These are phyloP conservation scores for Monosporascus sp. DNA, from an alignment of 2,329 filamentous ascomycete genomes.

Conservation along the genomic window DNA sequence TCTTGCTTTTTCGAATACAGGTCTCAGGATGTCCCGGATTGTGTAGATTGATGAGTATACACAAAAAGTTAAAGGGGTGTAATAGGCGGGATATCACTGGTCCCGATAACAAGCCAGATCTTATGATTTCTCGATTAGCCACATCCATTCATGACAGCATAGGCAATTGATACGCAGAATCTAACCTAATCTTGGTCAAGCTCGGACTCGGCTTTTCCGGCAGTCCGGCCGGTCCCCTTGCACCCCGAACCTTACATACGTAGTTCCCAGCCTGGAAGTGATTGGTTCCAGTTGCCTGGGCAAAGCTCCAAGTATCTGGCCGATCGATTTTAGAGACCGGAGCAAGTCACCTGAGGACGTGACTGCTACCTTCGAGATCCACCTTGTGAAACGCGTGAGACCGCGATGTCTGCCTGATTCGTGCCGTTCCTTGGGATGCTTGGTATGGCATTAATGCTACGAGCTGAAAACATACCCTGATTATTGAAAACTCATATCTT, in stretches of 20 bases:
- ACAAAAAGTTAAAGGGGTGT: neutral
- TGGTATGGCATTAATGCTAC: neutral
- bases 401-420: slow-evolving; percentile 22
- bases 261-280: too few species aligned
- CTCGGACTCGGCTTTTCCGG: slow-evolving; percentile 8
- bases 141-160: neutral
- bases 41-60: neutral
- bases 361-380: slow-evolving; percentile 8
- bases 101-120: neutral
- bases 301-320: too few species aligned
- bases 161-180: neutral
- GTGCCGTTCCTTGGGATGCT: neutral
- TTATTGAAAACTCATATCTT: too few species aligned
- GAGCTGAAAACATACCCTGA: neutral
- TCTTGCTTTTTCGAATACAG: neutral
- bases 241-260: too few species aligned
- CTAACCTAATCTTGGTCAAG: neutral
- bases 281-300: too few species aligned
- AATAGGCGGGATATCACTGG: neutral
- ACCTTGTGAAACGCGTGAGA: slow-evolving; percentile 12
- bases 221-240: neutral
- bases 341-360: slow-evolving; percentile 22
- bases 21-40: too few species aligned
- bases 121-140: neutral
- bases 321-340: neutral